phyloP scores from a whole-genome alignment of 202 grass and related monocot genomes.

The Musa balbisiana region DNA sequence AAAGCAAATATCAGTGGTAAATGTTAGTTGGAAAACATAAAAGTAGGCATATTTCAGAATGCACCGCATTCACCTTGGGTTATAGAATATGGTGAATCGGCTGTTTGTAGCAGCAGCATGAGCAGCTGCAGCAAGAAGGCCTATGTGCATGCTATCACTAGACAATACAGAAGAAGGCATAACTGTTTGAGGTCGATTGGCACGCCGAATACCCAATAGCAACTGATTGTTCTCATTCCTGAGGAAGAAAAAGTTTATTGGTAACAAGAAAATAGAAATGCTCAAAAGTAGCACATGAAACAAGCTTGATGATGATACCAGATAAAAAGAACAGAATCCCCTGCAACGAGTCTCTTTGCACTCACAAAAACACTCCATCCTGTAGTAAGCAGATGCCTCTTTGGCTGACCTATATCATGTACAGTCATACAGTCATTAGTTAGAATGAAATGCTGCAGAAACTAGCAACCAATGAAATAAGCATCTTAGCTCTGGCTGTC shows the following conservation, averaged over 20 bases:
- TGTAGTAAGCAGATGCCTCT: slow-evolving; percentile 22
- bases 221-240: slow-evolving; percentile 27
- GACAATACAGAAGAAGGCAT: slow-evolving; percentile 25
- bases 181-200: slow-evolving; percentile 23
- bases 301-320: slow-evolving; percentile 3
- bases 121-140: slow-evolving; percentile 22
- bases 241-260: neutral
- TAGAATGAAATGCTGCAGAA: neutral
- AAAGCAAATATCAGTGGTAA: neutral
- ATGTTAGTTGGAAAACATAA: neutral
- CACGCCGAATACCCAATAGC: slow-evolving; percentile 21
- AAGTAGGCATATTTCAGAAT: neutral
- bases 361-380: slow-evolving; percentile 25
- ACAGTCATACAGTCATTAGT: neutral
- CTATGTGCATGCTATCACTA: slow-evolving; percentile 25
- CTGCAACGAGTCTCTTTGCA: slow-evolving; percentile 21
- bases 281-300: neutral
- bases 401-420: slow-evolving; percentile 23
- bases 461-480: neutral
- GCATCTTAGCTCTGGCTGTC: neutral
- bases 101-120: slow-evolving; percentile 25
- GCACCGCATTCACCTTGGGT: slow-evolving; percentile 3
- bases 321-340: slow-evolving; percentile 26
- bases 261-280: neutral
- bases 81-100: slow-evolving; percentile 24